Evolutionary conservation across 441 rosid genomes (phyloP).

Genomic region (Brassica hybrid): DNA sequence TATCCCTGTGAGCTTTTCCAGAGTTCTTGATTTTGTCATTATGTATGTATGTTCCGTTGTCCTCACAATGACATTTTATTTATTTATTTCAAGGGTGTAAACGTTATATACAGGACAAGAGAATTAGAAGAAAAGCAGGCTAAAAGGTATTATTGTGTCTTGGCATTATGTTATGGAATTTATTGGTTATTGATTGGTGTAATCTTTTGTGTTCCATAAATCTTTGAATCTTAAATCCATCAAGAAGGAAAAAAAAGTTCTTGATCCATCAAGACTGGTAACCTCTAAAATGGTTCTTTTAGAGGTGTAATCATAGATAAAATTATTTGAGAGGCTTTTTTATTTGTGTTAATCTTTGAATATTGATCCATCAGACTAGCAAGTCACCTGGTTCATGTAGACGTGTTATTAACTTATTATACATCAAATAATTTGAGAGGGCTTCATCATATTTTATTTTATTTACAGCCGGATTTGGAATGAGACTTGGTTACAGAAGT

Average conservation of each 20-base stretch:
- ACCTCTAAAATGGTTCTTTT: neutral
- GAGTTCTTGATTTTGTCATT: constrained; percentile 6
- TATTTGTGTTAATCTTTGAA: too few species aligned
- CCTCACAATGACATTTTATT: neutral
- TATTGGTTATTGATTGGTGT: neutral
- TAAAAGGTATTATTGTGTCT: constrained; percentile 52
- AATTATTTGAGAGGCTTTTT: too few species aligned
- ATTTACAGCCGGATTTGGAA: constrained; percentile 82
- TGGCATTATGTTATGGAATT: neutral
- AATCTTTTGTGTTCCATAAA: neutral
- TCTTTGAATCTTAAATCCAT: constrained; percentile 56
- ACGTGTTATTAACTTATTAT: too few species aligned
- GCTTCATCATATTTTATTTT: neutral
- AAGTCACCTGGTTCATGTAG: too few species aligned
- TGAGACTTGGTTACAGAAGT: constrained; percentile 83
- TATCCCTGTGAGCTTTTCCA: constrained; percentile 50
- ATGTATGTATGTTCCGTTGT: neutral
- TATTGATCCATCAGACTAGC: too few species aligned
- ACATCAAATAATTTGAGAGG: too few species aligned
- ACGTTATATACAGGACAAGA: constrained; percentile 70
- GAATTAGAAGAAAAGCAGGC: constrained; percentile 83
- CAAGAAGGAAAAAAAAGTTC: constrained; percentile 30
- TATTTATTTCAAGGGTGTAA: constrained; percentile 60
- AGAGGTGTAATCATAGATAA: too few species aligned
- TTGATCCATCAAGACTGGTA: constrained; percentile 51